Percentiles rank a stretch among this genome's conserved stretches.
phyloP scores from a whole-genome alignment of 148 eudicot species.

The Agrostemma githago region DNA sequence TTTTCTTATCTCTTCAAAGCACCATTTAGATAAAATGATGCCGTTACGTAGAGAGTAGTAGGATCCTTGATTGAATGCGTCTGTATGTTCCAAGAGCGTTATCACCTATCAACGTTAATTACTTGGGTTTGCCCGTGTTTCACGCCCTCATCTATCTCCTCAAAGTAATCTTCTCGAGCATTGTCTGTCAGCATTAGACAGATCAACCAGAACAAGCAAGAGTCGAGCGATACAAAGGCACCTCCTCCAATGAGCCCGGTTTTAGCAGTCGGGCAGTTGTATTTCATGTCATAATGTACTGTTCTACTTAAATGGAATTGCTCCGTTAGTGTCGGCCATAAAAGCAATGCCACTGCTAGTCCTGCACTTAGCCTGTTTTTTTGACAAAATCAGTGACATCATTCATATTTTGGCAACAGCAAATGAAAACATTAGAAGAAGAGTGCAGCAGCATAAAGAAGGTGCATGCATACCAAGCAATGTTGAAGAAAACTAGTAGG shows the following conservation, averaged over 20 bases:
- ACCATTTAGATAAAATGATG: not conserved
- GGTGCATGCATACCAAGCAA: conserved; percentile 66
- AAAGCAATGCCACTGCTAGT: conserved; percentile 56
- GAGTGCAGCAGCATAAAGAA: conserved; percentile 3
- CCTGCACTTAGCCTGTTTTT: conserved; percentile 54
- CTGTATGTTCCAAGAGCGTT: conserved; percentile 13
- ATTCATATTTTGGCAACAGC: not conserved
- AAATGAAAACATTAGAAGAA: not conserved
- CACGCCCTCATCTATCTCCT: conserved; percentile 35
- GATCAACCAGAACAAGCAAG: conserved; percentile 86
- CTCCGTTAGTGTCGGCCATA: conserved; percentile 89
- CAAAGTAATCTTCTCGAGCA: conserved; percentile 79
- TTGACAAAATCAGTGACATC: not conserved
- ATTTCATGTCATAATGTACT: conserved; percentile 45
- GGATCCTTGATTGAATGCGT: not conserved
- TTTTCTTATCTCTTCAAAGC: not conserved
- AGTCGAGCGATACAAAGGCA: conserved; percentile 77
- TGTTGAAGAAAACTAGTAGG: conserved; percentile 65
- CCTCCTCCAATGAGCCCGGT: conserved; percentile 96
- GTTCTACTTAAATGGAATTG: conserved; percentile 55
- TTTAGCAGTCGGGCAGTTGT: conserved; percentile 91
- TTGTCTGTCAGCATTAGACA: conserved; percentile 76
- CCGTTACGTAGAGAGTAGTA: conserved; percentile 9
- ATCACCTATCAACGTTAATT: conserved; percentile 19
- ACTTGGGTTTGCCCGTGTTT: conserved; percentile 30